Percentiles rank a stretch among this genome's conserved stretches.
Conservation (phyloP, 768 basidiomycete genomes). For the Tubosaeta sp. region DNA sequence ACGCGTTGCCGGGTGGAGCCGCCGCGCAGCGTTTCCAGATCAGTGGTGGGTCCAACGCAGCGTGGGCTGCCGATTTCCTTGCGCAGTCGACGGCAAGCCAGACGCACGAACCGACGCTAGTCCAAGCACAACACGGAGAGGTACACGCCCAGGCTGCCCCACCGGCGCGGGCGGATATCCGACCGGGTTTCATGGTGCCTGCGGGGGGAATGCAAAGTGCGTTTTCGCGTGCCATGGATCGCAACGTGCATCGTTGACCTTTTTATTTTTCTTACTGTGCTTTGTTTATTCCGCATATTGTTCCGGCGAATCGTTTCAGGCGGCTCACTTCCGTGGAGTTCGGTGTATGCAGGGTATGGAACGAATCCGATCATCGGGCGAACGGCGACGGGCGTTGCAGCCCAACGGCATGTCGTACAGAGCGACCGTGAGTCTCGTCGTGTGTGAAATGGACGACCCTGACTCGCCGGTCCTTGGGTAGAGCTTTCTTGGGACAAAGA, state of each 20-base stretch:
- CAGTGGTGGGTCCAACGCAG: slow-evolving; percentile 18
- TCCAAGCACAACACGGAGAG: slow-evolving; percentile 15
- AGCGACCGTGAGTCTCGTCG: slow-evolving; percentile 41
- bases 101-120: not conserved
- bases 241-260: slow-evolving; percentile 3
- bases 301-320: slow-evolving; percentile 22
- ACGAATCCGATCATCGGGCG: slow-evolving; percentile 38
- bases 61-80: slow-evolving; percentile 67
- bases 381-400: slow-evolving; percentile 13
- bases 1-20: slow-evolving; percentile 16
- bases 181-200: slow-evolving; percentile 6
- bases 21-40: slow-evolving; percentile 16
- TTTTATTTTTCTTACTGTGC: not conserved
- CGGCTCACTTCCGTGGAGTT: slow-evolving; percentile 37
- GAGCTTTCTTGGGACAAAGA: slow-evolving; percentile 55
- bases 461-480: slow-evolving; percentile 2
- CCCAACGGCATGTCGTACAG: slow-evolving; percentile 25
- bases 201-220: slow-evolving; percentile 15
- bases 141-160: slow-evolving; percentile 1
- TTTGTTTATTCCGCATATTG: not conserved
- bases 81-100: slow-evolving; percentile 23
- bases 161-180: slow-evolving; percentile 9
- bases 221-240: not conserved
- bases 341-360: slow-evolving; percentile 34
- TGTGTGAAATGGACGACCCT: not conserved